A percentile compares a stretch with the other conserved stretches of the same genome.
phyloP scores from a whole-genome alignment of 2,329 filamentous ascomycete genomes.

The Xylariaceae sp. region DNA sequence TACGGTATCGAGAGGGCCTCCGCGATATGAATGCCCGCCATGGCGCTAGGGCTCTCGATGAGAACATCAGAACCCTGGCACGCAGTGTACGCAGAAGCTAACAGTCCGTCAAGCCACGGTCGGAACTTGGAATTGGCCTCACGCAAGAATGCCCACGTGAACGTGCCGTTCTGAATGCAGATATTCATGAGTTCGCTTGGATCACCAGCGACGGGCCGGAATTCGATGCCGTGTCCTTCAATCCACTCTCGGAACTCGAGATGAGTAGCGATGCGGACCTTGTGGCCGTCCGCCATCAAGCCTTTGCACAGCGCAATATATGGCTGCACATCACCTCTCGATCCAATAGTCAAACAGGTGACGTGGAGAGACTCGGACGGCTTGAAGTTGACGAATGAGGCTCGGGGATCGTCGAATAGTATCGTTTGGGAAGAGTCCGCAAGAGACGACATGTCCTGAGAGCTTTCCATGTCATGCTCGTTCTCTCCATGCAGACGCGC shows the following conservation, averaged over 20 bases:
- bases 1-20: slow-evolving; percentile 91
- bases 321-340: slow-evolving; percentile 90
- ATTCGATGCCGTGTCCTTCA: slow-evolving; percentile 88
- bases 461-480: slow-evolving; percentile 47
- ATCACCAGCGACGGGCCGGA: slow-evolving; percentile 81
- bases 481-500: slow-evolving; percentile 55
- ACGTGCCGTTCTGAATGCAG: slow-evolving; percentile 96
- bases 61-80: slow-evolving; percentile 85
- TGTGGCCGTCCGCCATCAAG: slow-evolving; percentile 80
- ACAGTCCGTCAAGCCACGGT: slow-evolving; percentile 87
- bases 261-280: slow-evolving; percentile 83
- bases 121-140: slow-evolving; percentile 86
- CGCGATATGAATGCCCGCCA: slow-evolving; percentile 96
- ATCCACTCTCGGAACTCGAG: slow-evolving; percentile 86
- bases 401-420: slow-evolving; percentile 81
- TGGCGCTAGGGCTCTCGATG: slow-evolving; percentile 92
- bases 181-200: slow-evolving; percentile 92
- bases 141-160: slow-evolving; percentile 83
- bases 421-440: slow-evolving; percentile 63
- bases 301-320: slow-evolving; percentile 96
- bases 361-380: slow-evolving; percentile 72
- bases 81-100: slow-evolving; percentile 73
- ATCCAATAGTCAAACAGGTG: slow-evolving; percentile 93
- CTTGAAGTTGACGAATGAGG: slow-evolving; percentile 88
- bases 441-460: slow-evolving; percentile 41